Conservation (phyloP, 1,139 yeast species). For the Kurtzmaniella quercitrusa region DNA sequence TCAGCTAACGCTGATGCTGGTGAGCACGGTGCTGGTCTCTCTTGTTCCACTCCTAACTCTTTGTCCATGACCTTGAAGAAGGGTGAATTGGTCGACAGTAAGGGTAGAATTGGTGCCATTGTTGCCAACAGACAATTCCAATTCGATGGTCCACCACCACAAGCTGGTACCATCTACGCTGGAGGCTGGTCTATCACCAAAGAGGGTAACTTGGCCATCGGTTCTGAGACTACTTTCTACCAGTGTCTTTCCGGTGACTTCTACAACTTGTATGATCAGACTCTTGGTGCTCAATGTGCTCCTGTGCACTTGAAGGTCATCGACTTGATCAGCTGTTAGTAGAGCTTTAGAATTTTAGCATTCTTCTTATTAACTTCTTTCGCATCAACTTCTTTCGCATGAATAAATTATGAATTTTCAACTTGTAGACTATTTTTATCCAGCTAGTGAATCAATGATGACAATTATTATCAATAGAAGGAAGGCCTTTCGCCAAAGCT, state of each 20-base stretch:
- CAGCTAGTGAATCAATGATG: too few relatives aligned
- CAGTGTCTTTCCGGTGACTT: slow-evolving; percentile 77
- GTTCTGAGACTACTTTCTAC: slow-evolving; percentile 61
- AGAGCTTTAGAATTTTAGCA: slow-evolving; percentile 1
- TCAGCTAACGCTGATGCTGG: slow-evolving; percentile 10
- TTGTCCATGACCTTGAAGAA: slow-evolving; percentile 52
- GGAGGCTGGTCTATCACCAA: slow-evolving; percentile 73
- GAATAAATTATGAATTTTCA: background rate
- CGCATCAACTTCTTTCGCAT: slow-evolving; percentile 1
- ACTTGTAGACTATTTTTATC: background rate
- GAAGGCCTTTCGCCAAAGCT: too few relatives aligned
- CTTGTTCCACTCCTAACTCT: slow-evolving; percentile 51
- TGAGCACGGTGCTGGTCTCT: slow-evolving; percentile 14
- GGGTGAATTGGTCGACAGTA: slow-evolving; percentile 53
- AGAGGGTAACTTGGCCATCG: slow-evolving; percentile 68
- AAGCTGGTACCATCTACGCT: slow-evolving; percentile 84
- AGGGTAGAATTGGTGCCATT: slow-evolving; percentile 75
- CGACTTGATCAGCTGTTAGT: slow-evolving; percentile 58
- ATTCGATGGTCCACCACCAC: slow-evolving; percentile 89
- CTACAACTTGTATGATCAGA: slow-evolving; percentile 77
- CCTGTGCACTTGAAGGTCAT: slow-evolving; percentile 61
- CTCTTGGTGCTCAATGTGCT: slow-evolving; percentile 61
- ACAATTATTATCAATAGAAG: too few relatives aligned
- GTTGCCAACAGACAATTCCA: slow-evolving; percentile 87
- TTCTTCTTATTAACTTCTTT: background rate